Percentiles rank a stretch among this genome's conserved stretches.
Evolutionary conservation across 768 basidiomycete genomes (phyloP).

Genomic region (Clathrus columnatus): DNA sequence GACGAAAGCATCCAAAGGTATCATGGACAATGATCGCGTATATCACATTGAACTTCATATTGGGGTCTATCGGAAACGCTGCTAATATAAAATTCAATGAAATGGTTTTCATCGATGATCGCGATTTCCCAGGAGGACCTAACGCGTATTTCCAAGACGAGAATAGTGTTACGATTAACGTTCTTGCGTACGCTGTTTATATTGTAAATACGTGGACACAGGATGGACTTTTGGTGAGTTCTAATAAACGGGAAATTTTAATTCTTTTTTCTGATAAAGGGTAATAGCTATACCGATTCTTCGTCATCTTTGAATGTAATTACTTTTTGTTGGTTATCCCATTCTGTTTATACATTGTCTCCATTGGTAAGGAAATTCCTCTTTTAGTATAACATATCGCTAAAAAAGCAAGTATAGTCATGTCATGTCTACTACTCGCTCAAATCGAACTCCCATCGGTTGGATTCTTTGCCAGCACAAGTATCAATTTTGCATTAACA

Average conservation of each 20-base stretch:
- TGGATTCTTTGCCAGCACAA: constrained; percentile 12
- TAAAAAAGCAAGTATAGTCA: constrained; percentile 1
- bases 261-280: neutral
- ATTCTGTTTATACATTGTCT: constrained; percentile 16
- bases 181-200: constrained; percentile 21
- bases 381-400: neutral
- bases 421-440: constrained; percentile 12
- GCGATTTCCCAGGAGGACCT: constrained; percentile 20
- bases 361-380: constrained; percentile 13
- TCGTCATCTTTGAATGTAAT: constrained; percentile 14
- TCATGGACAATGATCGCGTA: neutral
- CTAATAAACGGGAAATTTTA: neutral
- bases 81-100: constrained; percentile 22
- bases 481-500: constrained; percentile 14
- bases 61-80: constrained; percentile 21
- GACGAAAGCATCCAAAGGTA: neutral
- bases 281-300: constrained; percentile 17
- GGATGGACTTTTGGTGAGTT: constrained; percentile 10
- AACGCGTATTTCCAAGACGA: constrained; percentile 16
- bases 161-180: constrained; percentile 18
- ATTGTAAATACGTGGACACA: constrained; percentile 19
- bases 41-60: constrained; percentile 15
- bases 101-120: constrained; percentile 21
- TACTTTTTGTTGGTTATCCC: constrained; percentile 15
- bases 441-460: constrained; percentile 14